A percentile compares a stretch with the other conserved stretches of the same genome.
phyloP scores from a whole-genome alignment of 2,329 filamentous ascomycete genomes.

The Cytospora schulzeri region DNA sequence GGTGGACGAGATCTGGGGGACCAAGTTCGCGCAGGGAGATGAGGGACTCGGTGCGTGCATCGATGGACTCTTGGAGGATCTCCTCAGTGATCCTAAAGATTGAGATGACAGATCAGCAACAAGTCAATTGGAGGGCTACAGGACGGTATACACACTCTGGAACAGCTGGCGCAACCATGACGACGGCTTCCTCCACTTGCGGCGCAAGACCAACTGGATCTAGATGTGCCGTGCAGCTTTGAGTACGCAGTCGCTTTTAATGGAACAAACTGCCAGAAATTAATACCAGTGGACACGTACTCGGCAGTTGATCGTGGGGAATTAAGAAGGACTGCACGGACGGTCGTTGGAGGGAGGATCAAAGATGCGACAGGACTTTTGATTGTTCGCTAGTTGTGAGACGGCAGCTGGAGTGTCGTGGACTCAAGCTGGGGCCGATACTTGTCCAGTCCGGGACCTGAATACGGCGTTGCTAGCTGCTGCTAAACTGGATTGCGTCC shows the following conservation, averaged over 20 bases:
- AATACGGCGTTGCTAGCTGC: slow-evolving; percentile 11
- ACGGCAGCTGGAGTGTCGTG: slow-evolving; percentile 11
- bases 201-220: slow-evolving; percentile 15
- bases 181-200: slow-evolving; percentile 33
- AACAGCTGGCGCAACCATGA: slow-evolving; percentile 74
- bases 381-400: neutral
- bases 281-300: slow-evolving; percentile 22
- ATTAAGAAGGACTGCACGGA: slow-evolving; percentile 13
- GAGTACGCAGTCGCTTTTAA: slow-evolving; percentile 18
- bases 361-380: neutral
- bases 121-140: slow-evolving; percentile 16
- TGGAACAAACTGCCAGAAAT: slow-evolving; percentile 9
- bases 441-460: slow-evolving; percentile 14
- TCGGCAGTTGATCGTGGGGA: slow-evolving; percentile 17
- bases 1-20: slow-evolving; percentile 91
- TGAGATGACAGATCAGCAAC: slow-evolving; percentile 31
- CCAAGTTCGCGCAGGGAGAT: slow-evolving; percentile 87
- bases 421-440: slow-evolving; percentile 17
- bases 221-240: slow-evolving; percentile 14
- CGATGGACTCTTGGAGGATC: slow-evolving; percentile 85
- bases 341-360: neutral
- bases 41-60: slow-evolving; percentile 88
- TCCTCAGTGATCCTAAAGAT: slow-evolving; percentile 83
- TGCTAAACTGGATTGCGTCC: neutral
- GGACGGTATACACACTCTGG: slow-evolving; percentile 62